Conservation (phyloP, 768 basidiomycete species). For the Asterophora parasitica region DNA sequence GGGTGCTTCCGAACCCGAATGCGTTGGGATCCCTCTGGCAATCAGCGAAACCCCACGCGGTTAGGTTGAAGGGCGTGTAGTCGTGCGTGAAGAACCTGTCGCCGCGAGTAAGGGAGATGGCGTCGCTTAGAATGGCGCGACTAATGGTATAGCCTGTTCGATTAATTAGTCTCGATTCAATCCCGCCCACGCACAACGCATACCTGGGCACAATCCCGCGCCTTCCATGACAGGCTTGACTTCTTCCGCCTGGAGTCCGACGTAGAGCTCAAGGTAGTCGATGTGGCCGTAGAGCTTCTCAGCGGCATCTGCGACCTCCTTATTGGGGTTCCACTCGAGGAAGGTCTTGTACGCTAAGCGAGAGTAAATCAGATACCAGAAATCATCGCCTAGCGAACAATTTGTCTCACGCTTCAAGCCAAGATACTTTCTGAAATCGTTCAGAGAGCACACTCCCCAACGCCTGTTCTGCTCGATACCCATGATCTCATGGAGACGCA, state of each 20-base stretch:
- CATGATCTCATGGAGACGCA: constrained; percentile 80
- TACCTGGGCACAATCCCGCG: constrained; percentile 82
- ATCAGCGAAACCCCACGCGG: constrained; percentile 81
- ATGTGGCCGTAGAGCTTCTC: constrained; percentile 77
- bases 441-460: constrained; percentile 82
- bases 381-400: neutral
- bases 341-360: constrained; percentile 59
- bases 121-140: constrained; percentile 81
- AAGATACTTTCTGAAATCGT: constrained; percentile 64
- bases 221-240: constrained; percentile 71
- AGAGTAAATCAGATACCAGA: neutral
- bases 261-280: constrained; percentile 75
- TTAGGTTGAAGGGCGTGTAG: constrained; percentile 75
- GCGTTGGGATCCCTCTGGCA: constrained; percentile 70
- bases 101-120: constrained; percentile 81
- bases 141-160: constrained; percentile 69
- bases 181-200: constrained; percentile 6
- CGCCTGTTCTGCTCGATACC: constrained; percentile 70
- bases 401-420: constrained; percentile 21
- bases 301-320: constrained; percentile 63
- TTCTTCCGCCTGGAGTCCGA: constrained; percentile 76
- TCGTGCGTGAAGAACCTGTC: constrained; percentile 82
- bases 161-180: neutral
- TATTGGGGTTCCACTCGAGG: constrained; percentile 77
- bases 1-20: constrained; percentile 71